Base-by-base conservation (phyloP, 805 yeast species). In the Candida nanaspora region DNA sequence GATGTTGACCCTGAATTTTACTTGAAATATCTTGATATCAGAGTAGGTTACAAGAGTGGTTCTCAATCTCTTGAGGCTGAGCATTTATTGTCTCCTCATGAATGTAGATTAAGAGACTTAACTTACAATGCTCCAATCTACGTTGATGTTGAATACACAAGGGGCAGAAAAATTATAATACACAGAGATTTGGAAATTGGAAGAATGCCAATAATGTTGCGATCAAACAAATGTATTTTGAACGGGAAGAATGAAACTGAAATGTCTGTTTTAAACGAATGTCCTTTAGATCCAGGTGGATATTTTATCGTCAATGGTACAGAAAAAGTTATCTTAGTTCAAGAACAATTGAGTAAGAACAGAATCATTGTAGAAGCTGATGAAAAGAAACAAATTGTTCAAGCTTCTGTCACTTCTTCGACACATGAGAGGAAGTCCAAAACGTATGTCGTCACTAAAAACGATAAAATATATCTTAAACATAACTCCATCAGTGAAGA, bases 211-310 rank as follows among this genome's bases (percentile, higher is more conserved):
- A 81, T 93, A 54, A 93, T 93, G 98, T 72, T 93, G 52, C 74
- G 97, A 52, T 85, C 96, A 21, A 86, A 87, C 58, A 87, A 88
- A 59, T 93, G 98, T 72, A 80, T 86, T 28, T 68, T 93, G 44
- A 78, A 78, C 46, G 94, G 88, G 16, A 79, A 84, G 37, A 70
- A 78, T 38, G 96, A 91, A 54, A 61, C 67, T 25, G 82, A 78
- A 51, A 91, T 93, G 98, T 97, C 98, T 0, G 66, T 66, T 21
- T 69, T 85, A 50, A 82, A 86, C 51, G 98, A 93, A 63, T 93
- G 98, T 63, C 98, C 98, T 0, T 69, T 93, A 38, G 98, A 93
- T 64, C 98, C 98, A 6, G 98, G 98, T 65, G 98, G 98, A 54
- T 93, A 93, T 58, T 93, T 93, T 56, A 86, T 91, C 56, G 97